A percentile compares a stretch with the other conserved stretches of the same genome.
phyloP scores from a whole-genome alignment of 2,329 filamentous ascomycete species.

The Corynespora cassiicola region DNA sequence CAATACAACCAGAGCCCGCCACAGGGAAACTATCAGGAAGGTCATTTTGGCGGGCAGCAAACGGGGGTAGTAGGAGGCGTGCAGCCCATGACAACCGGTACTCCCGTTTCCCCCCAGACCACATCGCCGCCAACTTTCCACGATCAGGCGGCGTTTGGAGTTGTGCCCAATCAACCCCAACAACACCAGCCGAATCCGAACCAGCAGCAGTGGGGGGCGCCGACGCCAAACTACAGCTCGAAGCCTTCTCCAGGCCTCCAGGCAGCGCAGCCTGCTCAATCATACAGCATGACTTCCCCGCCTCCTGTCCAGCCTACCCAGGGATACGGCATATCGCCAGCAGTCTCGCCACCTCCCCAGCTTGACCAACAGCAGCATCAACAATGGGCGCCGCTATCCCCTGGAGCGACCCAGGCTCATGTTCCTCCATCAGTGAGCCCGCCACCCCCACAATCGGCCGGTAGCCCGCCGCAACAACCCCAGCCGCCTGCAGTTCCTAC shows the following conservation, averaged over 20 bases:
- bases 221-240: slow-evolving; percentile 4
- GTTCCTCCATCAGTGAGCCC: slow-evolving; percentile 21
- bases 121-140: slow-evolving; percentile 15
- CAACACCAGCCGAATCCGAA: slow-evolving; percentile 9
- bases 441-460: slow-evolving; percentile 19
- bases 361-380: slow-evolving; percentile 23
- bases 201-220: slow-evolving; percentile 18
- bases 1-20: slow-evolving; percentile 10
- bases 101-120: slow-evolving; percentile 12
- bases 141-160: slow-evolving; percentile 16
- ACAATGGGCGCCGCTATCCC: slow-evolving; percentile 29
- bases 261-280: slow-evolving; percentile 18
- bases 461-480: slow-evolving; percentile 15
- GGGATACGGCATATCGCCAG: slow-evolving; percentile 10
- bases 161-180: slow-evolving; percentile 4
- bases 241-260: slow-evolving; percentile 11
- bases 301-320: slow-evolving; percentile 18
- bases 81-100: slow-evolving; percentile 17
- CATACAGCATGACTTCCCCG: slow-evolving; percentile 15
- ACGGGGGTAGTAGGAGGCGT: slow-evolving; percentile 28
- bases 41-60: slow-evolving; percentile 28
- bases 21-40: slow-evolving; percentile 14
- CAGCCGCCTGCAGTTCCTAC: slow-evolving; percentile 20
- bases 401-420: slow-evolving; percentile 18
- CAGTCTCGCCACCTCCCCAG: slow-evolving; percentile 8